Conservation (phyloP, 176 grass and related monocot genomes). For the Phragmites australis region DNA sequence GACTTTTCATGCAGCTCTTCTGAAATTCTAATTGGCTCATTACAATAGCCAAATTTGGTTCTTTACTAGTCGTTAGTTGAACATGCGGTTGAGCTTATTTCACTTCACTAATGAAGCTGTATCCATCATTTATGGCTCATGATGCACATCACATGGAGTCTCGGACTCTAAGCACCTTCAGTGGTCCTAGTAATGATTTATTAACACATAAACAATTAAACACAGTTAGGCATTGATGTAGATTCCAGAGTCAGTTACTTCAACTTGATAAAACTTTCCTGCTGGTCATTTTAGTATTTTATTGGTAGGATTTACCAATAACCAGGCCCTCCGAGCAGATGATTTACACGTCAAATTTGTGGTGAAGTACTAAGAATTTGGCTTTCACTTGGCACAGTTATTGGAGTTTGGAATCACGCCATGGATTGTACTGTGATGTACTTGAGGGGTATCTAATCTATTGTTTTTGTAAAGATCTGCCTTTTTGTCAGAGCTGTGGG, state of each 20-base stretch:
- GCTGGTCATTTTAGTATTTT: not conserved
- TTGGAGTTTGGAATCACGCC: not conserved
- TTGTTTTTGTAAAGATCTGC: not conserved
- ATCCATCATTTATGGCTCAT: not conserved
- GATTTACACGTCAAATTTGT: not conserved
- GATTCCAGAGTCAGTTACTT: conserved; percentile 20
- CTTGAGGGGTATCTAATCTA: not conserved
- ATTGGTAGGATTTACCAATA: not conserved
- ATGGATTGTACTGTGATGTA: conserved; percentile 14
- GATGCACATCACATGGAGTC: not conserved
- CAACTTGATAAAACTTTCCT: not conserved
- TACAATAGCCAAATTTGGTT: not conserved
- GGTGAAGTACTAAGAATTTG: not conserved
- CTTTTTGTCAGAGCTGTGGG: not conserved
- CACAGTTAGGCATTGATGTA: not conserved
- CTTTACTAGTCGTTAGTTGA: not conserved
- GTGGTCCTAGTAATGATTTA: conserved; percentile 6
- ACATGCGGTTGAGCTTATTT: not conserved
- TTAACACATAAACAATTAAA: not conserved
- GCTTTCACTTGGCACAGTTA: not conserved
- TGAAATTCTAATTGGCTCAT: not conserved
- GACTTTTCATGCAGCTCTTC: not conserved
- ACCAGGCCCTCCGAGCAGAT: not conserved
- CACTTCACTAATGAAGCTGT: not conserved
- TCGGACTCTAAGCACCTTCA: too few relatives aligned